Conservation (phyloP, 2,329 filamentous ascomycete species). For the Sphaceloma murrayae region DNA sequence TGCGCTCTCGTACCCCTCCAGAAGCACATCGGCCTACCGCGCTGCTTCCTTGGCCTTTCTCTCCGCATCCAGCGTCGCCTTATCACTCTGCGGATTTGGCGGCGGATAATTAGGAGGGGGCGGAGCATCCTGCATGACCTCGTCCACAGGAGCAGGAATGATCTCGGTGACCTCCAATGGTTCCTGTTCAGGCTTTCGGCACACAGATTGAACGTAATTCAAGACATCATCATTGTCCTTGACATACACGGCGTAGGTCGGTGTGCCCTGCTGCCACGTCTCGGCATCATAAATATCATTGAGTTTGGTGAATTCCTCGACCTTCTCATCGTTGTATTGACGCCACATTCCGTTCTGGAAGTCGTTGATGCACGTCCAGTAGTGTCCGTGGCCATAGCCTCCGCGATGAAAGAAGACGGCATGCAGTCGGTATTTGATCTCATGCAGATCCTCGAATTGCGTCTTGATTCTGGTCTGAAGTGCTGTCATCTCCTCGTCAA, state of each 20-base stretch:
- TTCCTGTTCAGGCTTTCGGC: conserved; percentile 24
- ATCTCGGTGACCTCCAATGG: not conserved
- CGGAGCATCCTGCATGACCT: conserved; percentile 14
- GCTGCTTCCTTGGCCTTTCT: not conserved
- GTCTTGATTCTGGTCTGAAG: conserved; percentile 42
- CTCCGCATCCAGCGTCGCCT: not conserved
- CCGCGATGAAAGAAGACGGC: conserved; percentile 89
- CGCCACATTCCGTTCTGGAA: conserved; percentile 75
- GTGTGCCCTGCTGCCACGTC: conserved; percentile 56
- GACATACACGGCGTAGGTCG: conserved; percentile 79
- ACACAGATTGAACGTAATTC: conserved; percentile 42
- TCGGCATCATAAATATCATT: conserved; percentile 57
- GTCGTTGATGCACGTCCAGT: conserved; percentile 94
- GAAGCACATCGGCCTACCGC: not conserved
- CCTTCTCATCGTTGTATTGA: conserved; percentile 83
- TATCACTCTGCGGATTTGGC: conserved; percentile 9
- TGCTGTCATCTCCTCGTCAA: conserved; percentile 35
- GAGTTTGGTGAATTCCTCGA: conserved; percentile 57
- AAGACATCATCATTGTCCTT: conserved; percentile 51
- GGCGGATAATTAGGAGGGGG: conserved; percentile 8
- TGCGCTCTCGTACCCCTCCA: not conserved
- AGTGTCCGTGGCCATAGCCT: conserved; percentile 59
- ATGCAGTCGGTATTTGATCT: conserved; percentile 71
- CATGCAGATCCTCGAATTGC: conserved; percentile 54
- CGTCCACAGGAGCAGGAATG: conserved; percentile 4